Conservation (phyloP, 345 rosid species). For the Rubroshorea leprosula region DNA sequence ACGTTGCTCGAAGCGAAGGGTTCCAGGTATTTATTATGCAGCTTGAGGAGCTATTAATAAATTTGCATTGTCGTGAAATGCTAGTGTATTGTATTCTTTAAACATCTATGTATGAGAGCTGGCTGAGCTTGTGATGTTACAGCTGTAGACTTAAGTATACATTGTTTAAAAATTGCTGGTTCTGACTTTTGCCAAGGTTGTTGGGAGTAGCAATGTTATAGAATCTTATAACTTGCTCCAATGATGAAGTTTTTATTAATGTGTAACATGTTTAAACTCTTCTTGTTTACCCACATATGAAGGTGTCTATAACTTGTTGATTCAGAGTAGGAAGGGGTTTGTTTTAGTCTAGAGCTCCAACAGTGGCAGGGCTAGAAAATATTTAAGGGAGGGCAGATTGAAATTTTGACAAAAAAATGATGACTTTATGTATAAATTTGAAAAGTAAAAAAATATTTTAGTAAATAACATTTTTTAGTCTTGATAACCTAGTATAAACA, state of each 20-base stretch:
- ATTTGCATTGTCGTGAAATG: no score
- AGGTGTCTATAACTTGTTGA: neutral
- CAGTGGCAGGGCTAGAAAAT: no score
- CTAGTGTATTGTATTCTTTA: no score
- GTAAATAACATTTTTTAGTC: no score
- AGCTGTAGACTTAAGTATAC: neutral
- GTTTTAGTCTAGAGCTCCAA: neutral
- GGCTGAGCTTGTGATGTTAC: neutral
- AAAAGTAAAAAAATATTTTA: no score
- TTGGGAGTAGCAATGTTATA: neutral
- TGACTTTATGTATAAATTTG: no score
- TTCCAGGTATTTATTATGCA: slow-evolving; percentile 37
- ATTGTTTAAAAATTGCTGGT: neutral
- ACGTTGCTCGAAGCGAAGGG: slow-evolving; percentile 76
- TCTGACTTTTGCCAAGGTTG: neutral
- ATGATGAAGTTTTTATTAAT: neutral
- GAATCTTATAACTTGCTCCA: neutral
- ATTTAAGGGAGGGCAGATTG: no score
- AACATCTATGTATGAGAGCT: no score
- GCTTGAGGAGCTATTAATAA: neutral
- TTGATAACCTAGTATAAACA: no score
- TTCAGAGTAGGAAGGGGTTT: neutral
- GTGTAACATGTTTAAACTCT: neutral
- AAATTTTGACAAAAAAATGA: no score
- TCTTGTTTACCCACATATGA: neutral